phyloP scores from a whole-genome alignment of 2,329 filamentous ascomycete genomes.

The Trichoderma koningiopsis region DNA sequence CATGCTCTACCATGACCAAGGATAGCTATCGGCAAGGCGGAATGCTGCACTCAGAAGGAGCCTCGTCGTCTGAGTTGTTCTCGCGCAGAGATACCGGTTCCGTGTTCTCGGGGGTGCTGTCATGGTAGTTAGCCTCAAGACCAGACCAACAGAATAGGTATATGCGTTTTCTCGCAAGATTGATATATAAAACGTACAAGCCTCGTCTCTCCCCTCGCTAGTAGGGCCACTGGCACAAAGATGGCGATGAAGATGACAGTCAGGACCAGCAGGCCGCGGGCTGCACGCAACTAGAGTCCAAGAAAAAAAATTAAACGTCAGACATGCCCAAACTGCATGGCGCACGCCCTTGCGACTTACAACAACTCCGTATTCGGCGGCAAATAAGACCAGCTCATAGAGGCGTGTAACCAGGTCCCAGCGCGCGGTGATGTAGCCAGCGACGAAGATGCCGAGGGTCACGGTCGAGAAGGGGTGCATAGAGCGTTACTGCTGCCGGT shows the following conservation, averaged over 20 bases:
- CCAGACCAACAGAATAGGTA: not conserved
- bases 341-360: slow-evolving; percentile 53
- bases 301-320: not conserved
- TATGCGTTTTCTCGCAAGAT: not conserved
- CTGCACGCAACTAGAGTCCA: slow-evolving; percentile 69
- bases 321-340: slow-evolving; percentile 1
- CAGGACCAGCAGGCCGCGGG: slow-evolving; percentile 81
- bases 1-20: slow-evolving; percentile 67
- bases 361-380: slow-evolving; percentile 97
- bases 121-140: not conserved
- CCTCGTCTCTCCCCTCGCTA: slow-evolving; percentile 78
- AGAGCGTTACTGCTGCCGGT: slow-evolving; percentile 51
- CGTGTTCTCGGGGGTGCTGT: slow-evolving; percentile 79
- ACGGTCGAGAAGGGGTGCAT: slow-evolving; percentile 99
- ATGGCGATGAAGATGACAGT: slow-evolving; percentile 83
- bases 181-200: slow-evolving; percentile 59
- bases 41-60: slow-evolving; percentile 69
- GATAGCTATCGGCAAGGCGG: slow-evolving; percentile 33
- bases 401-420: slow-evolving; percentile 97
- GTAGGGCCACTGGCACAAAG: slow-evolving; percentile 78
- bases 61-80: slow-evolving; percentile 93
- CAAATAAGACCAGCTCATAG: slow-evolving; percentile 96
- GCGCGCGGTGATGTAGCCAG: slow-evolving; percentile 98
- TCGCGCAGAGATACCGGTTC: slow-evolving; percentile 84
- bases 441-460: slow-evolving; percentile 97